Evolutionary conservation across 495 filamentous ascomycete genomes (phyloP).

Genomic region (Penicillium antarcticum): DNA sequence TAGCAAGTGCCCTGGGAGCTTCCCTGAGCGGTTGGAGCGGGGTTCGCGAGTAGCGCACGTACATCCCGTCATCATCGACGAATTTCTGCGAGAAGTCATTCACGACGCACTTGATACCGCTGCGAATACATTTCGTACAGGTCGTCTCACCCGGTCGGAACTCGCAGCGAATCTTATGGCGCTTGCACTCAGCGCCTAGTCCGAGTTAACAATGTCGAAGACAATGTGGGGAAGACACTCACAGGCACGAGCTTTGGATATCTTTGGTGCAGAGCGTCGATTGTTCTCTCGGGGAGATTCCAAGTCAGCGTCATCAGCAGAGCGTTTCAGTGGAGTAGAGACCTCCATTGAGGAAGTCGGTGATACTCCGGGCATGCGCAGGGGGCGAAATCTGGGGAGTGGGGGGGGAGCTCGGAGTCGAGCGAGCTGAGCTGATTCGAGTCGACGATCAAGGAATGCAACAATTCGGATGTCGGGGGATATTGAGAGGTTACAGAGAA

Average conservation of each 20-base stretch:
- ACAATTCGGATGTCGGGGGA: too few species aligned
- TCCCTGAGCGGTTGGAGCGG: not conserved
- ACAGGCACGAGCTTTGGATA: slow-evolving; percentile 49
- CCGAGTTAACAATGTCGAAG: not conserved
- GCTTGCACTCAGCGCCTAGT: slow-evolving; percentile 46
- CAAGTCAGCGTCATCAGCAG: slow-evolving; percentile 38
- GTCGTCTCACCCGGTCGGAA: slow-evolving; percentile 39
- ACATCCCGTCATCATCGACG: slow-evolving; percentile 46
- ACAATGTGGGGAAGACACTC: slow-evolving; percentile 22
- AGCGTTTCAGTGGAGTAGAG: slow-evolving; percentile 38
- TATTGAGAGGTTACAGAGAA: too few species aligned
- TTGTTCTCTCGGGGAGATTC: slow-evolving; percentile 28
- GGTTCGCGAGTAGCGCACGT: slow-evolving; percentile 12
- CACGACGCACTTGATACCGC: slow-evolving; percentile 46
- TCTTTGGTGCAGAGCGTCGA: slow-evolving; percentile 28
- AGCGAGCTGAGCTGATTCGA: not conserved
- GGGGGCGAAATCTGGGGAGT: slow-evolving; percentile 16
- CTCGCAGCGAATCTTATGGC: slow-evolving; percentile 48
- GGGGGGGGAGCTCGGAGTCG: slow-evolving; percentile 4
- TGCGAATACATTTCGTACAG: slow-evolving; percentile 45
- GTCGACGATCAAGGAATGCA: too few species aligned
- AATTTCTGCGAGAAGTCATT: slow-evolving; percentile 51
- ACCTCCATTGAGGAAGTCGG: slow-evolving; percentile 15
- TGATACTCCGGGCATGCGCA: slow-evolving; percentile 35
- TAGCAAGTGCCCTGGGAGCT: slow-evolving; percentile 5